These are phyloP conservation scores for Erysimum cheiri DNA, from an alignment of 441 rosid genomes.

Conservation along the genomic window DNA sequence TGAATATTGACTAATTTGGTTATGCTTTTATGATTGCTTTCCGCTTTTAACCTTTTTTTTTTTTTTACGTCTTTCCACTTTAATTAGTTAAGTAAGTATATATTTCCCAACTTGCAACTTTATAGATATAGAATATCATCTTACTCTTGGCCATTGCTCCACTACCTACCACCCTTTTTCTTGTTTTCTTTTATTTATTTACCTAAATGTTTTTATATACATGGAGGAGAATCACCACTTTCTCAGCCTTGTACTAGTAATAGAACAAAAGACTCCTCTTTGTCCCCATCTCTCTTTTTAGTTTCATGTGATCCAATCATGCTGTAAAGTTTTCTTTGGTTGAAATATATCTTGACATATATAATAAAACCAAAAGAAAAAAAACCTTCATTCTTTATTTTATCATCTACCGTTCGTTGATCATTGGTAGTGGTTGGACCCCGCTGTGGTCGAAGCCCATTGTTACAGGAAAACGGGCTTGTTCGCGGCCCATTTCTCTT, in stretches of 20 bases:
- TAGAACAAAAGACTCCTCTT: neutral
- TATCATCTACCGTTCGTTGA: neutral
- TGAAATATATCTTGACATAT: neutral
- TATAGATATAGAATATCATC: conserved; percentile 8
- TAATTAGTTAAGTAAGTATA: too few relatives aligned
- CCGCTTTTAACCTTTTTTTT: conserved; percentile 17
- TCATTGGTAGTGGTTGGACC: neutral
- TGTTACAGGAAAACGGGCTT: too few relatives aligned
- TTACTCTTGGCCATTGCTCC: conserved; percentile 22
- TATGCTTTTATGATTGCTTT: conserved; percentile 24
- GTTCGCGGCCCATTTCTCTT: too few relatives aligned
- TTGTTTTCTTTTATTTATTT: neutral
- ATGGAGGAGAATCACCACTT: neutral
- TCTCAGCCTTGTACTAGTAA: neutral
- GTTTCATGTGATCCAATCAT: neutral
- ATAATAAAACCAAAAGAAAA: neutral
- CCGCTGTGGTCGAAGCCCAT: neutral
- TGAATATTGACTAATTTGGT: conserved; percentile 27
- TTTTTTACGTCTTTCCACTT: too few relatives aligned
- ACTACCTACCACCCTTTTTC: conserved; percentile 13
- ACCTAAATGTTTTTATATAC: neutral
- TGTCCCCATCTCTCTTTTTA: neutral
- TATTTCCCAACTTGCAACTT: conserved; percentile 29
- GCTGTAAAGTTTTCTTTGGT: neutral
- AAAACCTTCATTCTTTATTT: neutral